Evolutionary conservation across 441 rosid species (phyloP), one percentile per base, ranked within the genome.

Genomic region (Eugenia klotzschiana): DNA sequence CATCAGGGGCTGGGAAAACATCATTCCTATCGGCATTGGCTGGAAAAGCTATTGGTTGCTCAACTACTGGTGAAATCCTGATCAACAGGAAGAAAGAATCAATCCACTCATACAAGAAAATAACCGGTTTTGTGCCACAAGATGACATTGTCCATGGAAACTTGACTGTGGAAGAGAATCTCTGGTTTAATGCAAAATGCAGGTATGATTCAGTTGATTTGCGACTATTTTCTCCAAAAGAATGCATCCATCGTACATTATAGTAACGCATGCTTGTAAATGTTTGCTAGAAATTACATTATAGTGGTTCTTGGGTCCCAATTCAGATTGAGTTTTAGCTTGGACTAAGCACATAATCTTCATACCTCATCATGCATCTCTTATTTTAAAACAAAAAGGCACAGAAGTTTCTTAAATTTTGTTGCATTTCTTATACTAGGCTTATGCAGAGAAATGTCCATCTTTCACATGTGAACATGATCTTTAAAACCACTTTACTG

Each of bases 101-200:
- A 23, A 94, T 95, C 82, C 96, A 91, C 72, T 90, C 98, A 27
- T 97, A 94, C 91, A 94, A 91, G 91, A 97, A 90, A 88, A 93
- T 97, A 83, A 95, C 93, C 14, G 98, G 99, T 79, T 95, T 91
- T 87, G 99, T 97, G 80, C 98, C 99, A 54, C 98, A 97, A 84
- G 99, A 97, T 83, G 99, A 97, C 86, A 94, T 95, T 25, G 99
- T 97, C 85, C 99, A 97, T 86, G 99, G 99, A 81, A 94, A 97
- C 94, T 91, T 97, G 89, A 92, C 98, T 11, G 98, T 97, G 84
- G 98, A 93, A 87, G 99, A 97, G 87, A 97, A 97, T 87, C 95
- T 95, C 37, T 92, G 98, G 97, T 97, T 97, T 91, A 97, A 96
- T 82, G 99, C 99, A 84, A 91, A 95, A 89, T 97, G 99, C 98